Base-by-base conservation (phyloP, 1,284 basidiomycete genomes). In the Microbotryum lychnidis-dioicae region DNA sequence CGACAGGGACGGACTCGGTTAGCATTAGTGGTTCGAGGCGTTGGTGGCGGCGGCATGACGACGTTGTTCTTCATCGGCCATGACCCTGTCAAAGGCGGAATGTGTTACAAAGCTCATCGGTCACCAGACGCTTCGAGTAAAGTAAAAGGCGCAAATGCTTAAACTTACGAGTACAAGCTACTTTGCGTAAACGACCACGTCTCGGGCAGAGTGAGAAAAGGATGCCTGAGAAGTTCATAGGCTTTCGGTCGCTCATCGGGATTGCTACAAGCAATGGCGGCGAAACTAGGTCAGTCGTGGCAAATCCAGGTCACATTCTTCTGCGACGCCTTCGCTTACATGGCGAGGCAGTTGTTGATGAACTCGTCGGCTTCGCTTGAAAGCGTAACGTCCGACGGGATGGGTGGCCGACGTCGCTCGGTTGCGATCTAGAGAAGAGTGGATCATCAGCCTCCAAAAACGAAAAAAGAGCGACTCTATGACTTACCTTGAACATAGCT, bases 401-500 rank as follows among this genome's bases (percentile, higher is more conserved):
- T 82, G 2, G 94, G 92, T 6, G 96, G 96, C 25, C 88, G 85
- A 66, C 85, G 80, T 64, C 88, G 84, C 64, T 87, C 84, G 69
- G 87, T 83, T 63, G 89, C 90, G 56, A 94, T 80, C 87, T 89
- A 49, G 54, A 51, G 47, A 51, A 64, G 25, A 60, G 46, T 21
- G 20, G 27, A 47, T 31, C 57, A 70, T 72, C 66, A 71, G 21
- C 37, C 20, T 14, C 18, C 18, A 42, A 6, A 27, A 46, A 20
- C 27, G 52, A 25, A 51, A 21, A 44, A 5, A 16, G 16, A 20
- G 54, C 16, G 12, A 10, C 6, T 25, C 23, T 18, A 50, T 1
- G 31, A 73, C 80, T 64, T 71, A 91, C 89, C 81, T 91, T 89
- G 75, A 91, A 87, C 85, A 98, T 89, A 64, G 96, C 93, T 8